phyloP scores from a whole-genome alignment of 768 basidiomycete species.

The Suillus bovinus region DNA sequence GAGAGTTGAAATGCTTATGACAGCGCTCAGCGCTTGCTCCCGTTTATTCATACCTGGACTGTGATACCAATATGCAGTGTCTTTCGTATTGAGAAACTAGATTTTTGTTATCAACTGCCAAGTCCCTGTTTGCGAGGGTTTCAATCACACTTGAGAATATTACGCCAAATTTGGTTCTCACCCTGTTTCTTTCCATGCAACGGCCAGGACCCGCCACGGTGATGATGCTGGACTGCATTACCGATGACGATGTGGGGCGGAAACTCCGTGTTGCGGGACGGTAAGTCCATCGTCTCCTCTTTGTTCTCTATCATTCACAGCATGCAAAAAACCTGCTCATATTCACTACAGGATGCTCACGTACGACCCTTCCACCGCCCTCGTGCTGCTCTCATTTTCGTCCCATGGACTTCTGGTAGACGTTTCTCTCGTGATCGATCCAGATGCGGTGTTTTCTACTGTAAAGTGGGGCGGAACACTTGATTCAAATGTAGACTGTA shows the following conservation, averaged over 20 bases:
- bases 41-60: too few relatives aligned
- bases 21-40: too few relatives aligned
- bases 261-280: slow-evolving; percentile 63
- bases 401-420: slow-evolving; percentile 58
- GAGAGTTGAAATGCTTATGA: neutral
- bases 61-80: too few relatives aligned
- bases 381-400: slow-evolving; percentile 50
- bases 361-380: slow-evolving; percentile 50
- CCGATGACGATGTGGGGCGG: slow-evolving; percentile 39
- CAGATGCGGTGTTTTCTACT: slow-evolving; percentile 19
- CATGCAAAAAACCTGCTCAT: slow-evolving; percentile 7
- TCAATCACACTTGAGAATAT: neutral
- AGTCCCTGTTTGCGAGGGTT: neutral
- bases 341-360: slow-evolving; percentile 48
- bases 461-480: slow-evolving; percentile 12
- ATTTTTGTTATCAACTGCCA: too few relatives aligned
- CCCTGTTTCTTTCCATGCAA: slow-evolving; percentile 38
- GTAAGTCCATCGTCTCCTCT: slow-evolving; percentile 37
- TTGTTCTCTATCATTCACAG: slow-evolving; percentile 13
- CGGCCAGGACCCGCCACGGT: slow-evolving; percentile 49
- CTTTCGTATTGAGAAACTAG: too few relatives aligned
- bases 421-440: slow-evolving; percentile 50
- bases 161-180: neutral
- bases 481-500: slow-evolving; percentile 15
- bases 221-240: slow-evolving; percentile 43